Evolutionary conservation across 2,329 filamentous ascomycete species (phyloP).

Genomic region (Pezicula radicicola): DNA sequence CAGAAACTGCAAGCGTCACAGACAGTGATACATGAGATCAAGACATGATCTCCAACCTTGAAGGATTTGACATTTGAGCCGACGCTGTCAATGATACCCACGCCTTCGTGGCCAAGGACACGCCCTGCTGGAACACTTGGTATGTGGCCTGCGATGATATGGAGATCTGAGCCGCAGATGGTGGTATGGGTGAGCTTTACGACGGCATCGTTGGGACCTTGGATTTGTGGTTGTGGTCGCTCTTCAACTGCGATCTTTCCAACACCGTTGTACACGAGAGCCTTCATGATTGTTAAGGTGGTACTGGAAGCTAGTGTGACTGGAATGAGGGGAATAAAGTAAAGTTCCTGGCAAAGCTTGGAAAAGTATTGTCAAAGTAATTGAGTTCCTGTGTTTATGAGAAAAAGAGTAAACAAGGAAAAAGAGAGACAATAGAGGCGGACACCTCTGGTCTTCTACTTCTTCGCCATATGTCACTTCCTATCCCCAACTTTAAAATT

Average conservation of each 20-base stretch:
- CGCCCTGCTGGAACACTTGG: not conserved
- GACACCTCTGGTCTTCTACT: too few species aligned
- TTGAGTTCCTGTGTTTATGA: too few species aligned
- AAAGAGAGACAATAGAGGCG: too few species aligned
- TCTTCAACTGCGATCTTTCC: slow-evolving; percentile 26
- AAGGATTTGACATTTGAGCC: slow-evolving; percentile 21
- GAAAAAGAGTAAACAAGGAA: too few species aligned
- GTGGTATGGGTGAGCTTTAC: slow-evolving; percentile 30
- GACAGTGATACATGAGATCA: not conserved
- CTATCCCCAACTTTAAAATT: too few species aligned
- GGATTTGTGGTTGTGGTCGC: slow-evolving; percentile 31
- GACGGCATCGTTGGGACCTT: slow-evolving; percentile 29
- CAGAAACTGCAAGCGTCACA: not conserved
- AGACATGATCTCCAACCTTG: slow-evolving; percentile 25
- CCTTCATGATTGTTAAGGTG: slow-evolving; percentile 21
- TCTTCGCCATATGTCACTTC: too few species aligned
- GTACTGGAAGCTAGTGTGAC: too few species aligned
- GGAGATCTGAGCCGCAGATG: slow-evolving; percentile 31
- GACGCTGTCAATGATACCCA: slow-evolving; percentile 24
- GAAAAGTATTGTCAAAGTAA: too few species aligned
- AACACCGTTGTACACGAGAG: slow-evolving; percentile 26
- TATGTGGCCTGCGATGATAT: slow-evolving; percentile 15
- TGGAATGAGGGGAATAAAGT: too few species aligned
- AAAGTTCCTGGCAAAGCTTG: too few species aligned
- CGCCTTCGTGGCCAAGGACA: slow-evolving; percentile 28